phyloP scores from a whole-genome alignment of 371 early-diverging fungal species.

The Mortierella sp. region DNA sequence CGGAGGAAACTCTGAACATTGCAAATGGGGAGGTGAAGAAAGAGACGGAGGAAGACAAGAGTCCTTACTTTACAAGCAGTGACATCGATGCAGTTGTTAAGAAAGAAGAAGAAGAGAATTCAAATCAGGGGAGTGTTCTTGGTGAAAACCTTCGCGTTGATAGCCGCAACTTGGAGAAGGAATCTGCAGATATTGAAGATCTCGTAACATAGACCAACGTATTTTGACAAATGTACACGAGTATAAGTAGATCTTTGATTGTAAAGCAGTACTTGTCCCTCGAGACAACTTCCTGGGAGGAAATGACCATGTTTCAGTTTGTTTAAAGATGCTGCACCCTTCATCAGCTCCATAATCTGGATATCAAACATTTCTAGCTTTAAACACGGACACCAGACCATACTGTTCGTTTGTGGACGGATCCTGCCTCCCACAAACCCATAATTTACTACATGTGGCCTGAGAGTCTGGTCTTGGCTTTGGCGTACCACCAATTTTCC shows the following conservation, averaged over 20 bases:
- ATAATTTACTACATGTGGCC: background rate
- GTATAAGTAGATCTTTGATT: background rate
- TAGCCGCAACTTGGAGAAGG: slow-evolving; percentile 19
- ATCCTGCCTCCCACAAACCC: slow-evolving; percentile 7
- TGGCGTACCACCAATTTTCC: background rate
- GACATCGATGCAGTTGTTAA: slow-evolving; percentile 6
- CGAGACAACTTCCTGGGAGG: background rate
- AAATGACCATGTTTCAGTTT: slow-evolving; percentile 5
- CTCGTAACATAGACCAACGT: slow-evolving; percentile 15
- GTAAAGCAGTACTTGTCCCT: background rate
- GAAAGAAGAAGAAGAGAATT: slow-evolving; percentile 5
- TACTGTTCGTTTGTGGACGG: background rate
- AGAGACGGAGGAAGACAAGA: slow-evolving; percentile 1
- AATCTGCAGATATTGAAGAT: slow-evolving; percentile 40
- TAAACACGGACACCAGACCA: slow-evolving; percentile 12
- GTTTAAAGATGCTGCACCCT: slow-evolving; percentile 6
- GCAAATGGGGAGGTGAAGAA: slow-evolving; percentile 7
- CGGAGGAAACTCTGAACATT: background rate
- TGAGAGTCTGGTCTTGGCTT: background rate
- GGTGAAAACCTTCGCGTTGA: background rate
- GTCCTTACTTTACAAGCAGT: slow-evolving; percentile 15
- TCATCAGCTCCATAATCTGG: background rate
- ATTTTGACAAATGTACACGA: background rate
- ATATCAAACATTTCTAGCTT: slow-evolving; percentile 7
- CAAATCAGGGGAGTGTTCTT: background rate